phyloP scores from a whole-genome alignment of 306 rosid genomes.

The Ziziphus jujuba region DNA sequence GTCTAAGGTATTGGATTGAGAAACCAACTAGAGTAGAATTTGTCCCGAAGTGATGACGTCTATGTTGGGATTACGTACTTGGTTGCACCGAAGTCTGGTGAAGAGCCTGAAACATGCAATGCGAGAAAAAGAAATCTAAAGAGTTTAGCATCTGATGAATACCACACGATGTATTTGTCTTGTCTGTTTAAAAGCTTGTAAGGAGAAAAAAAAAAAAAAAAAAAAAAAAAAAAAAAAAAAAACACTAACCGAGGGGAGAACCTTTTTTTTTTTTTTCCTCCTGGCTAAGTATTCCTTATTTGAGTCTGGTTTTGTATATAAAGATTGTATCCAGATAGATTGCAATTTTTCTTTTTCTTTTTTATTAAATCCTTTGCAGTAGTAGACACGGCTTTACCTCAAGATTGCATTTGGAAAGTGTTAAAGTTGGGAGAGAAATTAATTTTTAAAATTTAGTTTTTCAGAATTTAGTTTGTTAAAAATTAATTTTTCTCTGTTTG shows the following conservation, averaged over 20 bases:
- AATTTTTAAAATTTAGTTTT: no score
- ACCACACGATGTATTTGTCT: neutral
- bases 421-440: no score
- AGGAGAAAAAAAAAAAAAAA: no score
- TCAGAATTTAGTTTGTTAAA: no score
- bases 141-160: neutral
- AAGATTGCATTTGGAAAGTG: no score
- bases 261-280: neutral
- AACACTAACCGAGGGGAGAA: no score
- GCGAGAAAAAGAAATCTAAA: neutral
- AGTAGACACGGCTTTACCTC: no score
- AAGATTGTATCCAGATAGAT: neutral
- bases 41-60: slow-evolving; percentile 1
- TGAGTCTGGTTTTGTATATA: slow-evolving; percentile 21
- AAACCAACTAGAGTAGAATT: neutral
- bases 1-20: neutral
- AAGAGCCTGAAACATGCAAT: slow-evolving; percentile 1
- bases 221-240: no score
- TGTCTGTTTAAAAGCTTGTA: neutral
- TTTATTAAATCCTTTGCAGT: no score
- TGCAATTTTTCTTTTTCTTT: no score
- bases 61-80: slow-evolving; percentile 18
- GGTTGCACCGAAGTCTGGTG: slow-evolving; percentile 5
- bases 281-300: neutral
- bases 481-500: no score